Percentiles rank a stretch among this genome's conserved stretches.
Conservation (phyloP, 305 asterid species). For the Coffea humblotiana region DNA sequence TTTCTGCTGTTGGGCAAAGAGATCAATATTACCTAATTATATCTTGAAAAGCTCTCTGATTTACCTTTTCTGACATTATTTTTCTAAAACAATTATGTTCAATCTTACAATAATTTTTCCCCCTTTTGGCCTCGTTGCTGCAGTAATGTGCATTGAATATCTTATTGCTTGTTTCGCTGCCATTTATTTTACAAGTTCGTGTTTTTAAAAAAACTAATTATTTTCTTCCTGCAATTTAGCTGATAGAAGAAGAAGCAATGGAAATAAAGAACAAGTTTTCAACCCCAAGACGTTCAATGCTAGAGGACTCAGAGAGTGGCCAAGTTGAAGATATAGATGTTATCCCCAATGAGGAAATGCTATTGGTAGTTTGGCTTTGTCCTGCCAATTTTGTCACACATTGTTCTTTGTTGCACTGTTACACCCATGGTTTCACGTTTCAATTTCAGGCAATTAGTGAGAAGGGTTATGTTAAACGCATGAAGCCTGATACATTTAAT, state of each 20-base stretch:
- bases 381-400: constrained; percentile 19
- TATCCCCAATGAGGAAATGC: constrained; percentile 94
- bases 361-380: constrained; percentile 55
- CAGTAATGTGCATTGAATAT: background rate
- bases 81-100: background rate
- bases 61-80: background rate
- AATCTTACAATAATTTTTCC: background rate
- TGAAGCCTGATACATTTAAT: constrained; percentile 95
- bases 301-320: constrained; percentile 86
- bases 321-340: constrained; percentile 88
- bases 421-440: constrained; percentile 24
- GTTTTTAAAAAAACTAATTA: constrained; percentile 1
- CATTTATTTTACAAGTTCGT: background rate
- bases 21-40: background rate
- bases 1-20: background rate
- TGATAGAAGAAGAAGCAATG: constrained; percentile 83
- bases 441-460: constrained; percentile 87
- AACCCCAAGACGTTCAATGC: constrained; percentile 84
- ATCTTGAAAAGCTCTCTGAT: background rate
- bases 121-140: background rate
- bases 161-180: background rate
- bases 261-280: constrained; percentile 86
- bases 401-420: constrained; percentile 11
- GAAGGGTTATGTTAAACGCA: constrained; percentile 95
- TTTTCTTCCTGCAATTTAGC: constrained; percentile 32